These are phyloP conservation scores for Solanum aculeatissimum DNA, from an alignment of 305 asterid species.

Conservation along the genomic window DNA sequence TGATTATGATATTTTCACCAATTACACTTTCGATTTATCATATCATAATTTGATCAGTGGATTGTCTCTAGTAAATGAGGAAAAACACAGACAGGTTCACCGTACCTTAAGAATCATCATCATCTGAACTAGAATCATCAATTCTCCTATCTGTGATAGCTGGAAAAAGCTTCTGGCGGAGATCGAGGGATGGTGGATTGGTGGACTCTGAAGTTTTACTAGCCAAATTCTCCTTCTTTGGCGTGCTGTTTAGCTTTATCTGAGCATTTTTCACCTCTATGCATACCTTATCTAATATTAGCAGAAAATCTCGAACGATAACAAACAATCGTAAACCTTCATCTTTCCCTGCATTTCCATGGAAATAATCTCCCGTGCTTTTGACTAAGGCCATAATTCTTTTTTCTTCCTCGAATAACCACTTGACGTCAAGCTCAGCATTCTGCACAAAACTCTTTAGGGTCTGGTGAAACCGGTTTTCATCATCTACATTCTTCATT, in stretches of 20 bases:
- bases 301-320: slow-evolving; percentile 62
- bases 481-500: slow-evolving; percentile 40
- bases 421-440: slow-evolving; percentile 51
- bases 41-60: not conserved
- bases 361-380: slow-evolving; percentile 80
- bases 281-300: slow-evolving; percentile 69
- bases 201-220: not conserved
- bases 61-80: not conserved
- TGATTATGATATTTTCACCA: not conserved
- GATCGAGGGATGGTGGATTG: slow-evolving; percentile 14
- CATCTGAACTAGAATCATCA: slow-evolving; percentile 76
- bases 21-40: not conserved
- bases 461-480: slow-evolving; percentile 43
- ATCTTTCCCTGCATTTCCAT: slow-evolving; percentile 74
- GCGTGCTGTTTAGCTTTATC: slow-evolving; percentile 11
- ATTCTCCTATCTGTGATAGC: slow-evolving; percentile 52
- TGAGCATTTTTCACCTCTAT: slow-evolving; percentile 46
- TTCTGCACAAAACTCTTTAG: slow-evolving; percentile 48
- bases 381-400: slow-evolving; percentile 67
- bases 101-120: slow-evolving; percentile 25
- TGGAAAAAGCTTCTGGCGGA: slow-evolving; percentile 52
- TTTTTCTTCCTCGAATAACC: slow-evolving; percentile 71
- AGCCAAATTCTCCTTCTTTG: slow-evolving; percentile 21
- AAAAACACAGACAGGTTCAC: not conserved
- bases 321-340: slow-evolving; percentile 77